Conservation (phyloP, 768 basidiomycete species). For the Arthromyces matolae region DNA sequence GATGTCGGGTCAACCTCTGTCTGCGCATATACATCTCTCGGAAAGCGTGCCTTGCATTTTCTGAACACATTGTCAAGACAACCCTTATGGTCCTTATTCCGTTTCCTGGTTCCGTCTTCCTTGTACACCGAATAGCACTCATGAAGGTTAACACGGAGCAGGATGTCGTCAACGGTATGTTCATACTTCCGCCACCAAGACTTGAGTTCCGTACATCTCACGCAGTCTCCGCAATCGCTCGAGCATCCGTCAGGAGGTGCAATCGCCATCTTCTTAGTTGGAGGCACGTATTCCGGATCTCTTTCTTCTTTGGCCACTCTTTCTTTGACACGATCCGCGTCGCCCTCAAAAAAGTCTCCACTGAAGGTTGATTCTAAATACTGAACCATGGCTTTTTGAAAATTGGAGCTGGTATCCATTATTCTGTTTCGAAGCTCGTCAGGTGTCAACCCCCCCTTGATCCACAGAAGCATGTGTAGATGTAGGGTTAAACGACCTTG, state of each 20-base stretch:
- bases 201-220: constrained; percentile 12
- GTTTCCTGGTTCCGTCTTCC: background rate
- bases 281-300: constrained; percentile 4
- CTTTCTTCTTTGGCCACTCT: background rate
- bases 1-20: constrained; percentile 24
- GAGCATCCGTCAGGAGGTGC: constrained; percentile 15
- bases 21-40: constrained; percentile 19
- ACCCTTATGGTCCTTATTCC: background rate
- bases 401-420: constrained; percentile 6
- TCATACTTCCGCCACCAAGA: constrained; percentile 16
- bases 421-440: constrained; percentile 7
- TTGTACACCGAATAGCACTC: background rate
- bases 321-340: background rate
- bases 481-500: constrained; percentile 29
- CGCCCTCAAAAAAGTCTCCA: background rate
- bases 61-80: background rate
- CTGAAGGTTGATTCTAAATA: background rate
- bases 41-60: constrained; percentile 26
- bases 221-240: constrained; percentile 17
- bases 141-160: background rate
- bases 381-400: constrained; percentile 3
- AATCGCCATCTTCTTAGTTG: constrained; percentile 21
- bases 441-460: constrained; percentile 11
- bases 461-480: constrained; percentile 28
- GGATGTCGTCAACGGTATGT: background rate